These are phyloP conservation scores for Rhynchospora breviuscula DNA, from an alignment of 176 grass and related monocot genomes.

Conservation along the genomic window DNA sequence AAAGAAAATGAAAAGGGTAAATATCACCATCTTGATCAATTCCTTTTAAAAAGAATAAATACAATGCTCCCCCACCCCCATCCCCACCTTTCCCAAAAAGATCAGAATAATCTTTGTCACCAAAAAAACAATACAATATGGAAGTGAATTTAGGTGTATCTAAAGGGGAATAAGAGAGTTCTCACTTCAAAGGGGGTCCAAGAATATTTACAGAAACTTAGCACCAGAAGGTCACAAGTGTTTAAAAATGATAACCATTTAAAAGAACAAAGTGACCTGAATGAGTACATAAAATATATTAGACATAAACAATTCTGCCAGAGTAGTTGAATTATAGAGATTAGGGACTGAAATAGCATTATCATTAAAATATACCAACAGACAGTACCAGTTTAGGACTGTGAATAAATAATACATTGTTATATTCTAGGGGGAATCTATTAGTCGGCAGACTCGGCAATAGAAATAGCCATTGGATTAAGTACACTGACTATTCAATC, in stretches of 20 bases:
- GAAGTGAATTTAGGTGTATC: background rate
- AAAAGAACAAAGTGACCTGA: background rate
- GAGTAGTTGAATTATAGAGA: background rate
- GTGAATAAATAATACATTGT: constrained; percentile 14
- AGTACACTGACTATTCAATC: constrained; percentile 12
- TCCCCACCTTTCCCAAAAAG: background rate
- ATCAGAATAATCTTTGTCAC: background rate
- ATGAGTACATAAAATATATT: background rate
- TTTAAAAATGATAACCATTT: too few species aligned
- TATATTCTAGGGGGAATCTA: constrained; percentile 30
- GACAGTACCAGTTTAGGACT: constrained; percentile 10
- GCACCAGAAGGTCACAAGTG: too few species aligned
- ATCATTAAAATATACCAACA: constrained; percentile 14
- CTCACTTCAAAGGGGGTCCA: background rate
- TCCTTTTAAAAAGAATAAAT: constrained; percentile 1
- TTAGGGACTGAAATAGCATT: background rate
- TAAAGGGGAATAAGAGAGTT: background rate
- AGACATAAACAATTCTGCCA: background rate
- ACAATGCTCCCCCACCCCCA: background rate
- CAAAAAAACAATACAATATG: background rate
- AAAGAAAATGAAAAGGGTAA: background rate
- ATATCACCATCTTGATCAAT: background rate
- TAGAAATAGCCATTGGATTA: constrained; percentile 20
- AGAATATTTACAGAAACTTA: background rate
- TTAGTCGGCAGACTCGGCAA: constrained; percentile 25